Base-by-base conservation (phyloP, 306 rosid species). In the Lathyrus oleraceus region DNA sequence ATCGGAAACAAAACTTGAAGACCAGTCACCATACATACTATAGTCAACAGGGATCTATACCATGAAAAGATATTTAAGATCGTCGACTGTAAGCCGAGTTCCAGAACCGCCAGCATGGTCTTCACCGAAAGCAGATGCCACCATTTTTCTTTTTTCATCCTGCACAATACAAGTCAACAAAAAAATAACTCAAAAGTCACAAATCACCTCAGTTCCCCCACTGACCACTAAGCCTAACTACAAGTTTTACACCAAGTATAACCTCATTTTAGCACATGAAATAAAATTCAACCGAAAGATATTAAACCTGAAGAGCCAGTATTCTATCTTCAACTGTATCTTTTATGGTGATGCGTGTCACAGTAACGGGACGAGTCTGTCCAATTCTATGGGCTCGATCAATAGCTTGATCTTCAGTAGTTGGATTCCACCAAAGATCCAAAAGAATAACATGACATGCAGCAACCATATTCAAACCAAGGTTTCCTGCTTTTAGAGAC, bases 361-460 rank as follows among this genome's bases (percentile, higher is more conserved):
- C 99, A 36, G 96, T 91, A 69, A 94, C 99, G 59, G 96, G 97
- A 56, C 96, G 97, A 63, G 96, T 94, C 85, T 94, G 99, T 58
- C 99, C 99, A 77, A 94, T 94, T 74, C 99, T 86, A 76, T 91
- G 99, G 61, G 97, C 99, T 76, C 99, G 87, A 79, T 94, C 99
- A 77, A 94, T 54, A 72, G 99, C 99, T 87, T 94, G 99, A 73
- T 94, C 99, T 84, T 94, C 99, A 10, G 97, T 94, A 14, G 96
- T 94, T 57, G 97, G 99, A 86, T 91, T 94, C 96, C 96, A 94
- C 99, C 99, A 94, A 72, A 89, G 97, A 81, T 94, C 99, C 85
- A 94, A 89, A 60, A 94, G 92, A 78, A 94, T 87, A 62, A 94
- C 97, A 75, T 87, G 99, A 61, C 91, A 88, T 79, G 97, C 99